Evolutionary conservation across 2,329 filamentous ascomycete genomes (phyloP), one percentile per base, ranked within the genome.

Genomic region (Pseudogymnoascus sp.): DNA sequence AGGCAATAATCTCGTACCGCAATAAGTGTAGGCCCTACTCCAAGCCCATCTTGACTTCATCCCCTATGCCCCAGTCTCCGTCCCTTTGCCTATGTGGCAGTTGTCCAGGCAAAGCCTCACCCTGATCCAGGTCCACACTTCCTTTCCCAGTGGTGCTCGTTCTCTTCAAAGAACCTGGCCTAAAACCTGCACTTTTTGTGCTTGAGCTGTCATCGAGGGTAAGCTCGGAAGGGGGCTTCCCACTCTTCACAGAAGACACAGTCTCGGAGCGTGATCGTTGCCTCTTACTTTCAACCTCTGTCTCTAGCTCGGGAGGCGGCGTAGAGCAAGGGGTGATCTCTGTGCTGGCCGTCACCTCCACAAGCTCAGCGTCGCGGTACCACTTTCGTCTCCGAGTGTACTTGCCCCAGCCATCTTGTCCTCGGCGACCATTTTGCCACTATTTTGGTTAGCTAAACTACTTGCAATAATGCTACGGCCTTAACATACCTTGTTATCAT

Each of bases 321-420:
- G 45, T 77, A 70, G 45, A 78, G 75, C 28, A 76, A 71, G 58
- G 78, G 75, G 30, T 78, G 72, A 64, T 80, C 78, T 60, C 78
- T 70, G 64, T 76, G 73, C 19, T 77, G 71, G 41, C 75, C 72
- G 69, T 68, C 6, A 88, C 77, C 72, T 99, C 94, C 35, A 97
- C 91, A 3, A 99, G 83, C 76, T 99, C 94, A 8, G 94, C 94
- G 72, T 97, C 94, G 39, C 94, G 89, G 72, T 91, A 94, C 94
- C 94, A 99, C 76, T 97, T 97, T 65, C 94, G 80, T 22, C 94
- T 85, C 12, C 94, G 85, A 0, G 94, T 99, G 81, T 96, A 99
- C 62, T 91, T 86, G 41, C 90, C 90, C 94, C 94, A 99, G 61
- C 92, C 91, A 69, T 99, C 94, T 72, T 84, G 82, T 3, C 90